phyloP scores from a whole-genome alignment of 2,329 filamentous ascomycete species.

The Drechslera avenae region DNA sequence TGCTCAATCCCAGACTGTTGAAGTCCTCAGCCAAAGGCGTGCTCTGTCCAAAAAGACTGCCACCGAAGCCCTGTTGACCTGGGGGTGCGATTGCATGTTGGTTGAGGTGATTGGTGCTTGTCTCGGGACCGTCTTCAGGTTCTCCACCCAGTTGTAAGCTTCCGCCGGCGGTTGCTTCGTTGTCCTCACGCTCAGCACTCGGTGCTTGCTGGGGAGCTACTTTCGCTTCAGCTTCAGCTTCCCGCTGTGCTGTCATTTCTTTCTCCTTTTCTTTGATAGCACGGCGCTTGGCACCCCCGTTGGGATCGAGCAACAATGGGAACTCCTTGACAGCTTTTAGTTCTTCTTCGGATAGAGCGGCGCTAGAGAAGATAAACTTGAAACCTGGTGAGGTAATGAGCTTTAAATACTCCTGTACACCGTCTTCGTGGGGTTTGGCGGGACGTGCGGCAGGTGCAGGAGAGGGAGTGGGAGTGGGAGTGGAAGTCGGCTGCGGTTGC shows the following conservation, averaged over 20 bases:
- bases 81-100: constrained; percentile 75
- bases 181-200: constrained; percentile 65
- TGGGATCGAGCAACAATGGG: constrained; percentile 81
- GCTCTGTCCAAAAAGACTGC: constrained; percentile 43
- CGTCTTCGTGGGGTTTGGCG: constrained; percentile 27
- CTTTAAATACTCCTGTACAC: constrained; percentile 48
- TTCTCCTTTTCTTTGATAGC: constrained; percentile 71
- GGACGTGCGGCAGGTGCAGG: constrained; percentile 21
- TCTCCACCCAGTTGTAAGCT: constrained; percentile 91
- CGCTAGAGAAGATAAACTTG: constrained; percentile 59
- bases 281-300: constrained; percentile 80
- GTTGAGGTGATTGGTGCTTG: constrained; percentile 62
- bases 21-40: constrained; percentile 47
- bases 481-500: constrained; percentile 19
- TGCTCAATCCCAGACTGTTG: constrained; percentile 57
- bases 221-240: constrained; percentile 61
- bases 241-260: constrained; percentile 54
- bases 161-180: constrained; percentile 69
- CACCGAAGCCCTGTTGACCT: constrained; percentile 66
- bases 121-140: constrained; percentile 77
- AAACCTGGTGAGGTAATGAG: constrained; percentile 53
- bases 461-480: constrained; percentile 17
- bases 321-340: constrained; percentile 61
- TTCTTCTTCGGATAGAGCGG: constrained; percentile 51
- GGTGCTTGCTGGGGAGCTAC: constrained; percentile 48